Percentiles rank a stretch among this genome's conserved stretches.
Conservation (phyloP, 192 early-diverging fungal species). For the Funneliformis geosporum region DNA sequence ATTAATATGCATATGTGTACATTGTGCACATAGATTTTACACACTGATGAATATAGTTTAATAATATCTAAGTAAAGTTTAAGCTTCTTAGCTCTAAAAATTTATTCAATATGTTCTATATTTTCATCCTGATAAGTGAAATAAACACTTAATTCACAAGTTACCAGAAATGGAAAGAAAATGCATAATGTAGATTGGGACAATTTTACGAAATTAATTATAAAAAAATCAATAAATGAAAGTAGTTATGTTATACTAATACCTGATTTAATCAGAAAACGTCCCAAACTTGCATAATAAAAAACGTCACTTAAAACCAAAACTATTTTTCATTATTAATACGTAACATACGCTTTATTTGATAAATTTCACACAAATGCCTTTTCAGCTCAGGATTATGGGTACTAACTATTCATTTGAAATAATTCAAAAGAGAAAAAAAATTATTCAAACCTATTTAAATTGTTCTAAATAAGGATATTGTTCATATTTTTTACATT, state of each 20-base stretch:
- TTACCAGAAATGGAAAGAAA: neutral
- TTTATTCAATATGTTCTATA: too few relatives aligned
- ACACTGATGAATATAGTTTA: too few relatives aligned
- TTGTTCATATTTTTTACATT: neutral
- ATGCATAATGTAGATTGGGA: neutral
- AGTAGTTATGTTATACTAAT: neutral
- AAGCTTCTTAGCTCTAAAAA: too few relatives aligned
- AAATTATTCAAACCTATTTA: neutral
- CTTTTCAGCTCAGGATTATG: neutral
- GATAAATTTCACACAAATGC: neutral
- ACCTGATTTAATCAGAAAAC: neutral
- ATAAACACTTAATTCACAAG: neutral
- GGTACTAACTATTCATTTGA: neutral
- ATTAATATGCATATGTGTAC: too few relatives aligned
- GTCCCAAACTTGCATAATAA: neutral
- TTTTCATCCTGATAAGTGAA: too few relatives aligned
- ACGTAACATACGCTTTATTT: neutral
- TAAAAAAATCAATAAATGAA: neutral
- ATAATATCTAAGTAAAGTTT: too few relatives aligned
- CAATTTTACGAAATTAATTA: neutral
- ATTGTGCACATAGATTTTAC: too few relatives aligned
- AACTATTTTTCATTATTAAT: neutral
- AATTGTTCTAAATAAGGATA: neutral
- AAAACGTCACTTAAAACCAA: neutral
- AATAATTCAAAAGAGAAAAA: neutral